These are phyloP conservation scores for Fusarium austroafricanum DNA, from an alignment of 2,329 filamentous ascomycete genomes.

Conservation along the genomic window DNA sequence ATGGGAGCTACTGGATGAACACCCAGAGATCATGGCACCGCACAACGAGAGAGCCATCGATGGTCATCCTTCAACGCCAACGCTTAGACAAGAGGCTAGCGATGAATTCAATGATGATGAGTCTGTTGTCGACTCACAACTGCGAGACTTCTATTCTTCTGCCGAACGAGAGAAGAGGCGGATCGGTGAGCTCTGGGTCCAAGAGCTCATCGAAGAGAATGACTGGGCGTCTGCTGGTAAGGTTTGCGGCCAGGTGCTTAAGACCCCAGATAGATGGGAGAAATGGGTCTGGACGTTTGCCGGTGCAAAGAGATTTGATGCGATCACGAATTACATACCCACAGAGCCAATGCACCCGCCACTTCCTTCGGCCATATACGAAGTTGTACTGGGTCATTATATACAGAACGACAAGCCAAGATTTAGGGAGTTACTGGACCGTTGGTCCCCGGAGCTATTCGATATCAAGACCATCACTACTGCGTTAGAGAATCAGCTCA, in stretches of 20 bases:
- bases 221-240: constrained; percentile 84
- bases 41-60: constrained; percentile 56
- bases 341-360: constrained; percentile 80
- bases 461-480: constrained; percentile 80
- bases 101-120: constrained; percentile 82
- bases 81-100: constrained; percentile 53
- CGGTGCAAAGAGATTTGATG: constrained; percentile 85
- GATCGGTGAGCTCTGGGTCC: constrained; percentile 93
- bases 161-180: constrained; percentile 88
- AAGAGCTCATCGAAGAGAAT: constrained; percentile 79
- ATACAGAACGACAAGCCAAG: constrained; percentile 79
- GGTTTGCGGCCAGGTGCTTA: constrained; percentile 84
- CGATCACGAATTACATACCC: constrained; percentile 88
- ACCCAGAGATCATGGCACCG: constrained; percentile 76
- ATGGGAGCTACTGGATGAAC: constrained; percentile 89
- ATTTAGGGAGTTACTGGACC: constrained; percentile 82
- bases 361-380: constrained; percentile 84
- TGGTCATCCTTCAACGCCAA: constrained; percentile 54
- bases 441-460: constrained; percentile 88
- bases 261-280: constrained; percentile 86
- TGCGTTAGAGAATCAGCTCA: constrained; percentile 84
- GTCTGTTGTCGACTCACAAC: constrained; percentile 66
- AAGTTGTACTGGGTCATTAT: constrained; percentile 90
- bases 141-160: constrained; percentile 68
- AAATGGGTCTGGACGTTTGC: constrained; percentile 96